Conservation (phyloP, 1,139 yeast genomes). For the Suhomyces guaymorum region DNA sequence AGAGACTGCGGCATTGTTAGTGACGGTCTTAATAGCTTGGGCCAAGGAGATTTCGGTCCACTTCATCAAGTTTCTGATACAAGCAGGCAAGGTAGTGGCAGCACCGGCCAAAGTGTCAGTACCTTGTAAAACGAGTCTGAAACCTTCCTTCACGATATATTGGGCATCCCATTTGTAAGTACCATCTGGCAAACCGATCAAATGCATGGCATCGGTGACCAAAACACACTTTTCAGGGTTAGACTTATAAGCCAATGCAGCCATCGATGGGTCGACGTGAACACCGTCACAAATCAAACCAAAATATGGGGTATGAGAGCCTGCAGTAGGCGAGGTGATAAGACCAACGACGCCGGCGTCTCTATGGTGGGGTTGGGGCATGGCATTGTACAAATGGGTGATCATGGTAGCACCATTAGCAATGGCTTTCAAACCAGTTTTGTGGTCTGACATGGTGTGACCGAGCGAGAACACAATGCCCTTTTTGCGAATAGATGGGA, state of each 20-base stretch:
- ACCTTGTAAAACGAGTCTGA: slow-evolving; percentile 50
- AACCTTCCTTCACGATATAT: slow-evolving; percentile 52
- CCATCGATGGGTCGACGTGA: slow-evolving; percentile 62
- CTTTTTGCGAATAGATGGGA: slow-evolving; percentile 40
- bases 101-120: slow-evolving; percentile 66
- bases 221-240: slow-evolving; percentile 57
- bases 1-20: slow-evolving; percentile 57
- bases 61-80: slow-evolving; percentile 52
- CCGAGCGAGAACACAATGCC: slow-evolving; percentile 55
- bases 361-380: slow-evolving; percentile 68
- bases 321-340: slow-evolving; percentile 41
- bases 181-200: slow-evolving; percentile 55
- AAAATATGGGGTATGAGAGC: slow-evolving; percentile 46
- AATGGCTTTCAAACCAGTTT: slow-evolving; percentile 52
- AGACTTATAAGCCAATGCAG: slow-evolving; percentile 53
- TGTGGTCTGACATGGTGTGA: slow-evolving; percentile 54
- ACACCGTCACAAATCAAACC: slow-evolving; percentile 66
- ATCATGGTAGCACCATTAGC: slow-evolving; percentile 58
- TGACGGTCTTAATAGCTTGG: slow-evolving; percentile 57
- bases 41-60: slow-evolving; percentile 57
- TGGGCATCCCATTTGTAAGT: slow-evolving; percentile 51
- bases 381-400: slow-evolving; percentile 66
- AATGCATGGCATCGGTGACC: slow-evolving; percentile 65
- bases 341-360: slow-evolving; percentile 62
- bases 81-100: slow-evolving; percentile 57